Evolutionary conservation across 805 yeast species (phyloP), one percentile per base, ranked within the genome.

Genomic region (Dipodascopsis uninucleata): DNA sequence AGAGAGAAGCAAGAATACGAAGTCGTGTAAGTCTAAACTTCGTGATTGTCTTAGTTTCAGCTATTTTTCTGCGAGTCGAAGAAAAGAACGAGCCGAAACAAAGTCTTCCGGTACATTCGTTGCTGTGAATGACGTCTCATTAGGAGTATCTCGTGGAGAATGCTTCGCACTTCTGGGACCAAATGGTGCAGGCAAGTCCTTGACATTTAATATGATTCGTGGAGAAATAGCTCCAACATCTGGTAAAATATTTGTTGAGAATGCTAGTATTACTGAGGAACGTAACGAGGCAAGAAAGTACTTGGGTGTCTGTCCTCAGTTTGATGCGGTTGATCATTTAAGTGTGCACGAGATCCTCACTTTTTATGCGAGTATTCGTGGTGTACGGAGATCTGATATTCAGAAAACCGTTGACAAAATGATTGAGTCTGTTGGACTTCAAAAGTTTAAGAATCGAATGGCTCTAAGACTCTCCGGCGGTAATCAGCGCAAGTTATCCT

Each of bases 151-250:
- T 28, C 52, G 54, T 4, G 59, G 59, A n/a, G 68, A 64, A 33
- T 57, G 63, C 35, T 63, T 65, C 52, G 69, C 66, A 1, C 49
- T 65, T 20, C 56, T 65, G 22, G 69, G 69, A 0, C 69, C 69
- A 1, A 65, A 65, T 36, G 69, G 69, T 23, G 69, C 69, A 3
- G 69, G 69, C 3, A 65, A 65, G 41, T 63, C 68, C 3, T 64
- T 69, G 5, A 55, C 59, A 5, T 62, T 65, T 47, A 61, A 63
- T 44, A 56, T 65, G 62, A 60, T 65, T 39, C 59, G 68, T 4
- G 69, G 68, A 2, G 69, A 65, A 37, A 44, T 59, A 16, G 39
- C 37, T 9, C 61, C 67, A 1, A 45, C 59, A 4, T 39, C 35
- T 2, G 69, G 69, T 14, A 39, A 24, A 25, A 39, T 53, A 12